Evolutionary conservation across 2,329 filamentous ascomycete genomes (phyloP).

Genomic region (Paraphaeosphaeria minitans): DNA sequence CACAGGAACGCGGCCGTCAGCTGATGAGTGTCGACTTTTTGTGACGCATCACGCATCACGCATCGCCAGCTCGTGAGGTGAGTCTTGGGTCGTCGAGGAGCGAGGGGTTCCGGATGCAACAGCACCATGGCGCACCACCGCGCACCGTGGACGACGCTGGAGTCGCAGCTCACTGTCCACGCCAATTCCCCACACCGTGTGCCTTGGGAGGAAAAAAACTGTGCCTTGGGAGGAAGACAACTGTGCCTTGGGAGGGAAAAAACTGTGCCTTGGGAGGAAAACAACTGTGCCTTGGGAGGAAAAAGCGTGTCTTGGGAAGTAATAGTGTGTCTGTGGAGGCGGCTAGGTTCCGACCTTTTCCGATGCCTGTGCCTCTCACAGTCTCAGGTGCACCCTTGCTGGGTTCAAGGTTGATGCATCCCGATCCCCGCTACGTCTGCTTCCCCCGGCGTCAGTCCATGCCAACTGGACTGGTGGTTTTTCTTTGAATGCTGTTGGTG

Average conservation of each 20-base stretch:
- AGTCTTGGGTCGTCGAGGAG: conserved; percentile 5
- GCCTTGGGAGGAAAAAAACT: neutral
- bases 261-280: too few relatives aligned
- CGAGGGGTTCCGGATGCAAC: neutral
- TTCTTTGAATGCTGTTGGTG: conserved; percentile 24
- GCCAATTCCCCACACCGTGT: conserved; percentile 6
- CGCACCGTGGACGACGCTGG: neutral
- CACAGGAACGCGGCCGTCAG: too few relatives aligned
- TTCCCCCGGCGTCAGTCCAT: conserved; percentile 7
- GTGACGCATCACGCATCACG: too few relatives aligned
- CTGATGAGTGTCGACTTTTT: too few relatives aligned
- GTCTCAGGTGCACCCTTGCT: neutral
- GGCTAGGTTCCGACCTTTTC: conserved; percentile 19
- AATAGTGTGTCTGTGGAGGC: neutral
- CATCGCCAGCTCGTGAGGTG: conserved; percentile 11
- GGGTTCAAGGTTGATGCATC: conserved; percentile 13
- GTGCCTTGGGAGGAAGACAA: too few relatives aligned
- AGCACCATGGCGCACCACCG: neutral
- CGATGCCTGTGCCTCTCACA: conserved; percentile 19
- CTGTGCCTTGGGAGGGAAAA: too few relatives aligned
- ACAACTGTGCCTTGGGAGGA: too few relatives aligned
- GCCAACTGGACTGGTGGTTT: conserved; percentile 17
- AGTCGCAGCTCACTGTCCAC: neutral
- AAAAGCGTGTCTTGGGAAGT: too few relatives aligned
- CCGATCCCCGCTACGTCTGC: conserved; percentile 2